These are phyloP conservation scores for Kuraishia borneana DNA, from an alignment of 805 yeast genomes.

Conservation along the genomic window DNA sequence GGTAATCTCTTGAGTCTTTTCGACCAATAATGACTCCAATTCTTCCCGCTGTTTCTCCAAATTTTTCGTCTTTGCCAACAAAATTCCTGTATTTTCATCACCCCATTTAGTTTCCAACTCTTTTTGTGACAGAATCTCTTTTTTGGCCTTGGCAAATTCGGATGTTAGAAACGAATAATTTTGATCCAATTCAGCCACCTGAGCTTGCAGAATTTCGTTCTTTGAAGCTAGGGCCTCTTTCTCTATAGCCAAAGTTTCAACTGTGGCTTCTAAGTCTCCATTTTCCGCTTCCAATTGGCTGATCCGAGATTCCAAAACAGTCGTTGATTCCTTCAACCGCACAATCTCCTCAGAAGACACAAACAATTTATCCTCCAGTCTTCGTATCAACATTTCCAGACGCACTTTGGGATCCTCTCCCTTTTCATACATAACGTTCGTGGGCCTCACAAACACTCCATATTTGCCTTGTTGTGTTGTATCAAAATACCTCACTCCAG, in stretches of 20 bases:
- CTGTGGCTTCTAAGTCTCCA: slow-evolving; percentile 12
- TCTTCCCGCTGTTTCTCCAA: slow-evolving; percentile 9
- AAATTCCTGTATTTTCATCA: slow-evolving; percentile 3
- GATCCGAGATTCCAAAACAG: slow-evolving; percentile 17
- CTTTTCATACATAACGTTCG: slow-evolving; percentile 9
- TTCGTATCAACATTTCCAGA: slow-evolving; percentile 22
- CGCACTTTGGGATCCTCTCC: slow-evolving; percentile 5
- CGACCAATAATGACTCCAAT: slow-evolving; percentile 4
- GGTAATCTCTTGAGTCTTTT: slow-evolving; percentile 6
- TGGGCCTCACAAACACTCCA: slow-evolving; percentile 41
- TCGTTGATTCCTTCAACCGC: slow-evolving; percentile 13
- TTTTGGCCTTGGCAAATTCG: slow-evolving; percentile 22
- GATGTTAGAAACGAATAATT: slow-evolving; percentile 20
- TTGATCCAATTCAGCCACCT: slow-evolving; percentile 16
- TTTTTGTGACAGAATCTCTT: slow-evolving; percentile 24
- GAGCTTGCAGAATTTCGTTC: slow-evolving; percentile 17
- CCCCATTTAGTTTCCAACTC: slow-evolving; percentile 17
- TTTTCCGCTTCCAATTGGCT: slow-evolving; percentile 12
- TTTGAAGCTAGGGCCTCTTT: slow-evolving; percentile 27
- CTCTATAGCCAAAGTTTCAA: slow-evolving; percentile 29
- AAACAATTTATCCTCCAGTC: slow-evolving; percentile 35
- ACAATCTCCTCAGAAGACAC: slow-evolving; percentile 17
- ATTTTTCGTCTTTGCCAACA: slow-evolving; percentile 1
- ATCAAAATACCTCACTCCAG: slow-evolving; percentile 30
- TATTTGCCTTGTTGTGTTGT: slow-evolving; percentile 18